These are phyloP conservation scores for Euphorbia peplus DNA, from an alignment of 345 rosid species.

Conservation along the genomic window DNA sequence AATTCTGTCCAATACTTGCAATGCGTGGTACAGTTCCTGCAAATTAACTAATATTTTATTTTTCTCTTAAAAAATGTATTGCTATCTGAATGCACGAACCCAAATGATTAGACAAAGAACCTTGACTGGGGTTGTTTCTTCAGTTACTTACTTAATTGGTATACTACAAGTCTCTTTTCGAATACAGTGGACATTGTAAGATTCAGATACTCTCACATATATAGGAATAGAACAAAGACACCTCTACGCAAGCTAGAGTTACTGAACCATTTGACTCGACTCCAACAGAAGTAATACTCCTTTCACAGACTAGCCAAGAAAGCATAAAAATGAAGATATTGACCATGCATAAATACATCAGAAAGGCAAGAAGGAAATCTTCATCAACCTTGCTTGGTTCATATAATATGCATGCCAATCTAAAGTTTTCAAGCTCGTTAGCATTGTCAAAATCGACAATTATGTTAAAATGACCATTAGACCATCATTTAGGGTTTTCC, in stretches of 20 bases:
- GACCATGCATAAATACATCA: neutral
- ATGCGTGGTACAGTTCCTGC: conserved; percentile 31
- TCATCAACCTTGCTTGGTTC: neutral
- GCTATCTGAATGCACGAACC: neutral
- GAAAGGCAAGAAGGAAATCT: neutral
- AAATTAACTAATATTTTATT: conserved; percentile 4
- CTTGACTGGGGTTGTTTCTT: neutral
- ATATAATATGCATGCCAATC: neutral
- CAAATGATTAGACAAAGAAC: neutral
- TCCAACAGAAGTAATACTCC: neutral
- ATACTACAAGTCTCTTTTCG: neutral
- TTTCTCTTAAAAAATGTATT: neutral
- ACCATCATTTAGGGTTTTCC: neutral
- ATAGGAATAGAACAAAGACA: neutral
- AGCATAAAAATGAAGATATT: neutral
- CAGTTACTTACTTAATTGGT: neutral
- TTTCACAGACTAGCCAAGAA: neutral
- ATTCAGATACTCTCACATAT: neutral
- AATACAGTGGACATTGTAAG: neutral
- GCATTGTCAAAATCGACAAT: neutral
- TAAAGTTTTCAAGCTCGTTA: neutral
- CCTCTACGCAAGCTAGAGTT: neutral
- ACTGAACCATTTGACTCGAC: neutral
- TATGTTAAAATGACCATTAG: neutral
- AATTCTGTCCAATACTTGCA: conserved; percentile 30